A percentile compares a stretch with the other conserved stretches of the same genome.
Evolutionary conservation across 495 filamentous ascomycete species (phyloP).

Genomic region (Penicillium psychrofluorescens): DNA sequence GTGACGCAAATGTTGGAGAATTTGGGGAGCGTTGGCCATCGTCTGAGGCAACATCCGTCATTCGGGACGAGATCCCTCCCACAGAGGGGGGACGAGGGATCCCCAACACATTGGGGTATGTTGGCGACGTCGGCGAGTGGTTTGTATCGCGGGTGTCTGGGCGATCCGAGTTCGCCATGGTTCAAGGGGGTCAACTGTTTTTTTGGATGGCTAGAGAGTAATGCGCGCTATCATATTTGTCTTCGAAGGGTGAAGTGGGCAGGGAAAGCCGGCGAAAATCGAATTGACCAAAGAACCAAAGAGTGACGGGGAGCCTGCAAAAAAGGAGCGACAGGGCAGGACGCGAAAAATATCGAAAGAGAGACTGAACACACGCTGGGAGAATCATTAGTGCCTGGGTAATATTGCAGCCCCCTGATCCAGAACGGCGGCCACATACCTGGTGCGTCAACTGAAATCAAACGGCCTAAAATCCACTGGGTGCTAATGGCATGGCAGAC

Average conservation of each 20-base stretch:
- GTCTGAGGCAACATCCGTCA: constrained; percentile 67
- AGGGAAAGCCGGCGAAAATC: not conserved
- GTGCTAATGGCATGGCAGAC: no score
- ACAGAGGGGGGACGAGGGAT: constrained; percentile 41
- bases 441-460: no score
- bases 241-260: not conserved
- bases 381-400: constrained; percentile 4
- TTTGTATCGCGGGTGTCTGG: constrained; percentile 21
- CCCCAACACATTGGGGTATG: constrained; percentile 27
- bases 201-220: constrained; percentile 2
- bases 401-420: no score
- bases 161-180: constrained; percentile 22
- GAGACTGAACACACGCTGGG: constrained; percentile 1
- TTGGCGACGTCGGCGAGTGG: constrained; percentile 7
- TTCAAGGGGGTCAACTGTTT: constrained; percentile 1
- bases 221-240: constrained; percentile 16
- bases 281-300: constrained; percentile 6
- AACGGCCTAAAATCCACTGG: no score
- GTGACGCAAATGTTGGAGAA: constrained; percentile 34
- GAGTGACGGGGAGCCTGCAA: constrained; percentile 6
- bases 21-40: constrained; percentile 39
- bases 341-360: not conserved
- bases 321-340: not conserved
- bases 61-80: constrained; percentile 70
- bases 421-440: no score